Evolutionary conservation across 371 early-diverging fungal species (phyloP), one percentile per base, ranked within the genome.

Genomic region (Rhizomucor miehei): DNA sequence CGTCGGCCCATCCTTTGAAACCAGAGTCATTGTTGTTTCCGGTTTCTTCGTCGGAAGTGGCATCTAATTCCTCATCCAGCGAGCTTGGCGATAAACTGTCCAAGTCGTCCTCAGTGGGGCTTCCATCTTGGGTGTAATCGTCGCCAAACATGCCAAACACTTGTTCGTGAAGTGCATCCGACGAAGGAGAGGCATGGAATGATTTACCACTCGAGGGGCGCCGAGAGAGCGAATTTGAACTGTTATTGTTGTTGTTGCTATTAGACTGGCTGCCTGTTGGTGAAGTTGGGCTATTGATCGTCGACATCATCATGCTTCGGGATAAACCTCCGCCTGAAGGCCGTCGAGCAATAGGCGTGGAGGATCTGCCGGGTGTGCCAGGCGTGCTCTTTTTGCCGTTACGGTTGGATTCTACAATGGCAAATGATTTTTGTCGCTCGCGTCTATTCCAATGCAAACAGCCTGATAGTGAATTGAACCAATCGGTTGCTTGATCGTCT

Each of bases 381-480:
- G 48, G 48, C 48, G 37, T 6, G 34, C 24, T 48, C 54, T 50
- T 1, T 25, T 43, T 45, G 63, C 41, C 19, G 40, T 56, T 54
- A 23, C 44, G 29, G 44, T 57, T 44, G 21, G 57, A 57, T 45
- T 84, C 82, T 9, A 80, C 75, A 0, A 79, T 73, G 1, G 74
- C 69, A 64, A 87, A 88, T 20, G 83, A 75, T 55, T 89, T 90
- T 69, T 90, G 90, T n/a, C 84, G 66, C 56, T 80, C 73, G 6
- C 93, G 81, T 39, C 85, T 86, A 58, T 93, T 93, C 94, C 94
- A 93, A 50, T 86, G 77, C 23, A 93, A 62, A 60, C 91, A 91
- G 17, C 88, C 70, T 14, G 81, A 80, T 4, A 93, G 73, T 25
- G 89, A 87, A 14, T 81, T 71, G 69, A 92, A 92, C 93, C 93